These are phyloP conservation scores for Escovopsis sp. DNA, from an alignment of 2,329 filamentous ascomycete genomes.

Conservation along the genomic window DNA sequence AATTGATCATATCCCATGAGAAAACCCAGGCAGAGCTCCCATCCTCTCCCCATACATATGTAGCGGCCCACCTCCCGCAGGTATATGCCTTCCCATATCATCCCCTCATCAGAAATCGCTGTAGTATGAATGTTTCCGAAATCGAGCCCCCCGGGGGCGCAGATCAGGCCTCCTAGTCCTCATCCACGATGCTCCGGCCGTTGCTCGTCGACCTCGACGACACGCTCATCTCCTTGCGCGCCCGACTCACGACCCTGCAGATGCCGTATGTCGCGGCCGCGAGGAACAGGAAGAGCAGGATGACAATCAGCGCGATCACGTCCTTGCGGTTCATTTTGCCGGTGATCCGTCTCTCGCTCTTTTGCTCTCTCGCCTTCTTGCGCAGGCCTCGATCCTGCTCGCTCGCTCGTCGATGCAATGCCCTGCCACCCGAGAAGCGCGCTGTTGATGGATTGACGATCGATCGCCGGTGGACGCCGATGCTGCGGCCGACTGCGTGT, in stretches of 20 bases:
- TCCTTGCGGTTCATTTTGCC: conserved; percentile 49
- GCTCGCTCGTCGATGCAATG: too few species aligned
- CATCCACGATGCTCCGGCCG: background rate
- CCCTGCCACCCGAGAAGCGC: too few species aligned
- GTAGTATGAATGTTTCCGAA: background rate
- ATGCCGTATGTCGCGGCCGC: conserved; percentile 48
- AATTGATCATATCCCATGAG: background rate
- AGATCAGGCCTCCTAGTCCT: too few species aligned
- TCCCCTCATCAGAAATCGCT: background rate
- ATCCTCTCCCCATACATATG: background rate
- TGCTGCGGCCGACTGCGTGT: too few species aligned
- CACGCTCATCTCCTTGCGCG: conserved; percentile 28
- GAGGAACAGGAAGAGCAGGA: conserved; percentile 49
- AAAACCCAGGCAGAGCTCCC: background rate
- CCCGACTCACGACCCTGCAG: conserved; percentile 43
- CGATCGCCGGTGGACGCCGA: too few species aligned
- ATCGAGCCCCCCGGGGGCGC: too few species aligned
- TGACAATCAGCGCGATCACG: conserved; percentile 54
- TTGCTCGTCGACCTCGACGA: conserved; percentile 18
- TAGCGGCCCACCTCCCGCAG: background rate
- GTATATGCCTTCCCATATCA: background rate
- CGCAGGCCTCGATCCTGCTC: too few species aligned
- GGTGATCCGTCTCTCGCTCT: conserved; percentile 10
- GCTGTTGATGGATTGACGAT: too few species aligned
- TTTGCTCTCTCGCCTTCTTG: too few species aligned